Conservation (phyloP, 768 basidiomycete species). For the Leccinum barrowsii region DNA sequence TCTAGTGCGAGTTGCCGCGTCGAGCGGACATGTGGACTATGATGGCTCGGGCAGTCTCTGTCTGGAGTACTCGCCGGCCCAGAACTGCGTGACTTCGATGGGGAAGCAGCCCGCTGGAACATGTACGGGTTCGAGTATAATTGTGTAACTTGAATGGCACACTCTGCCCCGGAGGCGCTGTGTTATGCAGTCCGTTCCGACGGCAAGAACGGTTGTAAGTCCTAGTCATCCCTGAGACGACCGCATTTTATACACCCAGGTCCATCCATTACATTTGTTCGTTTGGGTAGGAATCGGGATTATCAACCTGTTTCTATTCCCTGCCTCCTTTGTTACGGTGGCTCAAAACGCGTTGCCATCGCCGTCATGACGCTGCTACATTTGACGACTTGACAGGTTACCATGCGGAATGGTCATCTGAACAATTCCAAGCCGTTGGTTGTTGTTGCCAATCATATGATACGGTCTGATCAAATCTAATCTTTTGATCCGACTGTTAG, state of each 20-base stretch:
- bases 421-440: not conserved
- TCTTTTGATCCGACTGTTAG: not conserved
- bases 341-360: not conserved
- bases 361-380: not conserved
- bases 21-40: slow-evolving; percentile 18
- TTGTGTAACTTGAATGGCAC: not conserved
- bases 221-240: too few relatives aligned
- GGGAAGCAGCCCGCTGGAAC: slow-evolving; percentile 16
- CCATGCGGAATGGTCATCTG: not conserved
- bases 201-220: not conserved
- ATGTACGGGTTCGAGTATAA: slow-evolving; percentile 13
- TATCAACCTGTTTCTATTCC: not conserved
- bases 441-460: not conserved
- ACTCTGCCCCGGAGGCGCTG: not conserved
- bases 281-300: not conserved
- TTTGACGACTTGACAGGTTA: not conserved
- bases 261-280: not conserved
- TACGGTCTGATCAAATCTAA: not conserved
- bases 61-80: slow-evolving; percentile 22
- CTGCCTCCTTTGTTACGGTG: slow-evolving; percentile 1
- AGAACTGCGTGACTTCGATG: slow-evolving; percentile 29
- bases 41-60: slow-evolving; percentile 21
- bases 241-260: not conserved
- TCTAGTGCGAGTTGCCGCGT: slow-evolving; percentile 27
- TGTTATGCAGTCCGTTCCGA: not conserved